Evolutionary conservation across 768 basidiomycete genomes (phyloP).

Genomic region (Suillus americanus): DNA sequence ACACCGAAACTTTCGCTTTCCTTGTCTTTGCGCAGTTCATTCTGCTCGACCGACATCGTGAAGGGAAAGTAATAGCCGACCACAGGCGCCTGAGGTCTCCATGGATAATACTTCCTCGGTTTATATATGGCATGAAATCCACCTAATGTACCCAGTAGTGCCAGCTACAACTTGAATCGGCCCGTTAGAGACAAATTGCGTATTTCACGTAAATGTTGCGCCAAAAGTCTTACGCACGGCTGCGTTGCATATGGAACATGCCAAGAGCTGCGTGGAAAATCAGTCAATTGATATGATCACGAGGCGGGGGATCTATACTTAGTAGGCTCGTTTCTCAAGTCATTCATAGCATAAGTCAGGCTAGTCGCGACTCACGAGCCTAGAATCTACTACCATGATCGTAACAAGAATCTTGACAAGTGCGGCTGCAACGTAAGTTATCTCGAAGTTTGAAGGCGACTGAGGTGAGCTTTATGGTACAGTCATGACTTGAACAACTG

Average conservation of each 20-base stretch:
- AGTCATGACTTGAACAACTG: neutral
- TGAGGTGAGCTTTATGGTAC: neutral
- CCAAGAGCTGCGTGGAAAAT: neutral
- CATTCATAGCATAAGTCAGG: neutral
- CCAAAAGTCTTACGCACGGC: neutral
- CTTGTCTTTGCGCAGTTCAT: slow-evolving; percentile 8
- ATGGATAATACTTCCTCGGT: neutral
- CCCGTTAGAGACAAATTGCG: neutral
- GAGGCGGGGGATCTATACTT: too few species aligned
- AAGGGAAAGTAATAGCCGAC: neutral
- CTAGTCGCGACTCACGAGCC: neutral
- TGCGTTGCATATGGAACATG: neutral
- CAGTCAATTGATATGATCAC: too few species aligned
- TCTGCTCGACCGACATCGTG: slow-evolving; percentile 19
- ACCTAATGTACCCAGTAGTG: neutral
- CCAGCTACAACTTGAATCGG: neutral
- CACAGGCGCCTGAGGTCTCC: neutral
- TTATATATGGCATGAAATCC: slow-evolving; percentile 3
- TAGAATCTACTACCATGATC: neutral
- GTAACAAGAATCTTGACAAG: neutral
- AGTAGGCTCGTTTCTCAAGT: neutral
- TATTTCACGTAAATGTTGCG: neutral
- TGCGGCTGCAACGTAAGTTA: too few species aligned
- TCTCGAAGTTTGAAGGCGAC: too few species aligned
- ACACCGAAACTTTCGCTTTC: neutral